phyloP scores from a whole-genome alignment of 1,284 basidiomycete genomes.

The Tylopilus microsporus region DNA sequence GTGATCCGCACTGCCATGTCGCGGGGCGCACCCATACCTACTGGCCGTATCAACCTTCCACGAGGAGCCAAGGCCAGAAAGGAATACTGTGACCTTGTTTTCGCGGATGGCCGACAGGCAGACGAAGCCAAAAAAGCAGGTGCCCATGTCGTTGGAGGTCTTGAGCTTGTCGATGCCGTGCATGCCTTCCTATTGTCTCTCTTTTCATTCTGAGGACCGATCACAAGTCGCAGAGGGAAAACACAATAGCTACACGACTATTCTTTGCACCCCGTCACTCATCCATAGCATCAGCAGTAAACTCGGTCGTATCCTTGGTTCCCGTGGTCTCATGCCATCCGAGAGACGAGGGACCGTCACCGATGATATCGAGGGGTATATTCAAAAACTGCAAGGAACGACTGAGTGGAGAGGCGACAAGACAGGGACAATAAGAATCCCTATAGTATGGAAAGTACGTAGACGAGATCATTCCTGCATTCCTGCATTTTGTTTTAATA shows the following conservation, averaged over 20 bases:
- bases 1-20: no score
- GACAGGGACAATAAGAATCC: slow-evolving; percentile 76
- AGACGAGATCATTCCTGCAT: no score
- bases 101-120: slow-evolving; percentile 42
- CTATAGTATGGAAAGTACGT: slow-evolving; percentile 23
- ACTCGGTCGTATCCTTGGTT: slow-evolving; percentile 87
- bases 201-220: background rate
- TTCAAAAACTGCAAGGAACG: slow-evolving; percentile 75
- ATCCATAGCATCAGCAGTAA: slow-evolving; percentile 75
- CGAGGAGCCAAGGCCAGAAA: slow-evolving; percentile 68
- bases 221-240: slow-evolving; percentile 60
- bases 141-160: no score
- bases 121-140: no score
- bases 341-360: slow-evolving; percentile 92
- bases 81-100: slow-evolving; percentile 78
- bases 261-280: slow-evolving; percentile 79
- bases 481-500: no score
- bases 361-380: slow-evolving; percentile 77
- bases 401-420: slow-evolving; percentile 94
- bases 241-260: slow-evolving; percentile 66
- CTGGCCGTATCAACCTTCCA: slow-evolving; percentile 69
- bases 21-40: slow-evolving; percentile 34
- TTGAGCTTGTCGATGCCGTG: no score
- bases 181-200: no score
- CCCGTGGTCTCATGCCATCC: slow-evolving; percentile 92